These are phyloP conservation scores for Trichosanthes truncata DNA, from an alignment of 306 rosid genomes.

Conservation along the genomic window DNA sequence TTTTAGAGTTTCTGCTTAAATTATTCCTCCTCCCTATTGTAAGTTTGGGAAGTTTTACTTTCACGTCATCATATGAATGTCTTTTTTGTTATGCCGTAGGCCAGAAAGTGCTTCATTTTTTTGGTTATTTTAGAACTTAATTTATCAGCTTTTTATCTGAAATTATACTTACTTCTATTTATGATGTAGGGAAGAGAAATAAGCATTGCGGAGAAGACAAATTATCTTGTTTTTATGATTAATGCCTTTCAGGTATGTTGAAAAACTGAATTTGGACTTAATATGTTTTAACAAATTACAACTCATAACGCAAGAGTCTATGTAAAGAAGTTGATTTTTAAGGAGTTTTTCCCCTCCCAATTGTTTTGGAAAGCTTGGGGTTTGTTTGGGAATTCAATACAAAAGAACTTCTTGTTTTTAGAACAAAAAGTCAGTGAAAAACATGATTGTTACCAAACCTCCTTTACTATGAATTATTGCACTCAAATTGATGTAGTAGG, in stretches of 20 bases:
- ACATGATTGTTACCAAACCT: neutral
- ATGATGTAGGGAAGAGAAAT: conserved; percentile 74
- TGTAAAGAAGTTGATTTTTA: neutral
- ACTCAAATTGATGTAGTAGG: neutral
- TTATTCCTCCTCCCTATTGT: neutral
- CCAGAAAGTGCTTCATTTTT: neutral
- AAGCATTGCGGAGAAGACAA: conserved; percentile 82
- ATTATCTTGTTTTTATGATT: conserved; percentile 91
- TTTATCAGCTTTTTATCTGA: neutral
- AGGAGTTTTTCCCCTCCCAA: neutral
- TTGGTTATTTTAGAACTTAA: neutral
- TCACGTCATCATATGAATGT: neutral
- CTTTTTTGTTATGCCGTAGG: neutral
- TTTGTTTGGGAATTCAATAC: neutral
- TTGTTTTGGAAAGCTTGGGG: neutral
- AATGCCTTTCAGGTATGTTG: conserved; percentile 81
- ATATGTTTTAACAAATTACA: neutral
- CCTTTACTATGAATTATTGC: neutral
- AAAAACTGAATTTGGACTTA: neutral
- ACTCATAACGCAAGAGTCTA: neutral
- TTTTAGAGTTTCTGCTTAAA: neutral
- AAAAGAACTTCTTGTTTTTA: neutral
- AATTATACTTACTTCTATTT: conserved; percentile 17
- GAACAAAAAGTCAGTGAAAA: neutral
- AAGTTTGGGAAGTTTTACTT: neutral